A percentile compares a stretch with the other conserved stretches of the same genome.
phyloP scores from a whole-genome alignment of 495 filamentous ascomycete genomes.

The Penicillium lagena region DNA sequence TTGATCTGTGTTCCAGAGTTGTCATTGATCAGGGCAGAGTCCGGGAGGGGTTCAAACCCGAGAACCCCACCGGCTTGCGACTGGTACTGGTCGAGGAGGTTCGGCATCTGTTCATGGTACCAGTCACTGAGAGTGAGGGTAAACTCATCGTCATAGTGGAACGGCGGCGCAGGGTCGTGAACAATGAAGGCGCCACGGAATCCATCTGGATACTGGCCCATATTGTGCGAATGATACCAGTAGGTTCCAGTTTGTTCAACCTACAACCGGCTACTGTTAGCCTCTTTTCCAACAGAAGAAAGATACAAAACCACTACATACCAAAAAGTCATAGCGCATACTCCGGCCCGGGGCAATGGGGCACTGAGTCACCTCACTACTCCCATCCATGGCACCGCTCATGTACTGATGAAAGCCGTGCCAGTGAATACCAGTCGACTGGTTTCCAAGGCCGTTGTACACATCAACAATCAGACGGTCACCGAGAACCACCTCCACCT shows the following conservation, averaged over 20 bases:
- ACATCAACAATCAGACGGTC: constrained; percentile 70
- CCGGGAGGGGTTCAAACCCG: constrained; percentile 57
- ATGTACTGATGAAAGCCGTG: constrained; percentile 60
- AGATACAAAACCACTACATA: constrained; percentile 37
- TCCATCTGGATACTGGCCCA: constrained; percentile 75
- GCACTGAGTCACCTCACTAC: constrained; percentile 58
- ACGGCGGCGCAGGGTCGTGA: constrained; percentile 61
- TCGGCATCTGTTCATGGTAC: constrained; percentile 54
- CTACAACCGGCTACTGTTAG: constrained; percentile 32
- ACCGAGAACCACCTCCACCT: constrained; percentile 61
- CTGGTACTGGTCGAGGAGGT: constrained; percentile 46
- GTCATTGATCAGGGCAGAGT: constrained; percentile 67
- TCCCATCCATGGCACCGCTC: constrained; percentile 58
- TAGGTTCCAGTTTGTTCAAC: constrained; percentile 71
- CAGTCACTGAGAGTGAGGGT: constrained; percentile 61
- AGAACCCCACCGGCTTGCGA: constrained; percentile 41
- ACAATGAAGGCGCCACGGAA: constrained; percentile 67
- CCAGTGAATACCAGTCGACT: constrained; percentile 66
- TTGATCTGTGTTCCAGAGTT: constrained; percentile 35
- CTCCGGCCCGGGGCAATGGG: constrained; percentile 53
- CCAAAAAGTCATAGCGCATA: constrained; percentile 67
- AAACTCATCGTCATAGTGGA: constrained; percentile 64
- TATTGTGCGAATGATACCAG: constrained; percentile 78
- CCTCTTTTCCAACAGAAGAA: neutral
- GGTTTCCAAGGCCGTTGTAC: constrained; percentile 66